A percentile compares a stretch with the other conserved stretches of the same genome.
Evolutionary conservation across 2,329 filamentous ascomycete genomes (phyloP).

Genomic region (Polychaeton citri): DNA sequence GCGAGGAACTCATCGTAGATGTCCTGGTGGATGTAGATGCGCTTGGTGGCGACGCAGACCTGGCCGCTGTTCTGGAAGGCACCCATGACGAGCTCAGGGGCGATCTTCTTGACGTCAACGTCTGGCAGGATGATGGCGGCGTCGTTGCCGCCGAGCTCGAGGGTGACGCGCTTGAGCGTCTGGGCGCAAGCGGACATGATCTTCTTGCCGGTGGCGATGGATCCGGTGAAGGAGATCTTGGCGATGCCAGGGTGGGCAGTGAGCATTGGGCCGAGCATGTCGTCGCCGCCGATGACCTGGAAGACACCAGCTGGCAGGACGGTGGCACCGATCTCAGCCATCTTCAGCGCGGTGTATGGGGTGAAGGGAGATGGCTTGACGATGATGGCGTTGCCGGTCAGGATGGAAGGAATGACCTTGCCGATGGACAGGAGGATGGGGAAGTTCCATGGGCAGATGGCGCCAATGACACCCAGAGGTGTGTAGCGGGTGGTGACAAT

Average conservation of each 20-base stretch:
- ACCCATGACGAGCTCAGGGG: conserved; percentile 36
- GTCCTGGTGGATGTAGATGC: conserved; percentile 44
- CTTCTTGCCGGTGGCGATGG: conserved; percentile 46
- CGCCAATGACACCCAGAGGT: conserved; percentile 33
- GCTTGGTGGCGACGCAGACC: conserved; percentile 40
- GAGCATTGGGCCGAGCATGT: conserved; percentile 46
- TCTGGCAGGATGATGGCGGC: conserved; percentile 46
- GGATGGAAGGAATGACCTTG: conserved; percentile 44
- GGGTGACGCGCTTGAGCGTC: conserved; percentile 47
- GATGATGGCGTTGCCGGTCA: conserved; percentile 33
- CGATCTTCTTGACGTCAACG: conserved; percentile 40
- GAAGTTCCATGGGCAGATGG: conserved; percentile 38
- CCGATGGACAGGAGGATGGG: conserved; percentile 39
- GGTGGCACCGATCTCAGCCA: conserved; percentile 44
- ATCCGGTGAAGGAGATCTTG: conserved; percentile 54
- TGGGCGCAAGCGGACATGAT: conserved; percentile 44
- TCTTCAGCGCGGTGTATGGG: conserved; percentile 45
- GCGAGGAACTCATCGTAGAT: conserved; percentile 38
- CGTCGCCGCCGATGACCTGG: conserved; percentile 47
- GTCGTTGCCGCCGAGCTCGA: conserved; percentile 51
- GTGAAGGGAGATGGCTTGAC: conserved; percentile 37
- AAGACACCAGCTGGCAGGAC: conserved; percentile 52
- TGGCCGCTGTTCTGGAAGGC: conserved; percentile 48
- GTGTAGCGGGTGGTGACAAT: conserved; percentile 32
- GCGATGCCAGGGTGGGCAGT: conserved; percentile 46